Conservation (phyloP, 176 grass and related monocot species). For the Triticum aestivum region DNA sequence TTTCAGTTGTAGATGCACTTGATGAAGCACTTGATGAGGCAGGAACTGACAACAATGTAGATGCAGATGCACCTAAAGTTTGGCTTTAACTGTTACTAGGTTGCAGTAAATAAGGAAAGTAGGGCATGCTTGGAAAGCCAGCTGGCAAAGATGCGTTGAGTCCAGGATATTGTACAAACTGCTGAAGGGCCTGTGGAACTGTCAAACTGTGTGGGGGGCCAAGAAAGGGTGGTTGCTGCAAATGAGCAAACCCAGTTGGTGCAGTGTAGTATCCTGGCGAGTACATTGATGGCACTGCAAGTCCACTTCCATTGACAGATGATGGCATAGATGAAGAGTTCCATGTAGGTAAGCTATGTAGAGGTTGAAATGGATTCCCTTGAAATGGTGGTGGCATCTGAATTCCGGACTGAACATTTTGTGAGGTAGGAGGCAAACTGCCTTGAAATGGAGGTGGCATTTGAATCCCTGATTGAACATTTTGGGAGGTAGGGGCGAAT, state of each 20-base stretch:
- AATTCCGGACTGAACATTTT: background rate
- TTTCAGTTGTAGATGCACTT: conserved; percentile 44
- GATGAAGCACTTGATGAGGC: conserved; percentile 46
- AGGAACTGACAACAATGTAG: conserved; percentile 19
- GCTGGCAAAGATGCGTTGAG: conserved; percentile 50
- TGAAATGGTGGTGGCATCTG: conserved; percentile 52
- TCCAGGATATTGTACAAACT: conserved; percentile 56
- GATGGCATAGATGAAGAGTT: conserved; percentile 51
- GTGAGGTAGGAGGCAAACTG: conserved; percentile 48
- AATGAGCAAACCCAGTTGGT: conserved; percentile 49
- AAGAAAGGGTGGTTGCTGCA: conserved; percentile 57
- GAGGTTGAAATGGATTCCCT: conserved; percentile 62
- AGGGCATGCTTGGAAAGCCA: conserved; percentile 65
- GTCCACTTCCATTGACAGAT: conserved; percentile 52
- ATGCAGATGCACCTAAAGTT: conserved; percentile 36
- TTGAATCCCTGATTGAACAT: conserved; percentile 14
- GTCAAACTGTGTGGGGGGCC: conserved; percentile 49
- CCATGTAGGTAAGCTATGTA: conserved; percentile 57
- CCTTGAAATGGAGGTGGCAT: conserved; percentile 63
- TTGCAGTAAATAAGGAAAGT: conserved; percentile 68
- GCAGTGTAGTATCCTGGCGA: conserved; percentile 73
- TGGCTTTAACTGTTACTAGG: conserved; percentile 44
- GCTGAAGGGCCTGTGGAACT: conserved; percentile 52
- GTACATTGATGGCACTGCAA: conserved; percentile 73
- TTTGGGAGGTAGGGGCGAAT: conserved; percentile 44